Conservation (phyloP, 1,284 basidiomycete genomes). For the Trichosporon asahii region DNA sequence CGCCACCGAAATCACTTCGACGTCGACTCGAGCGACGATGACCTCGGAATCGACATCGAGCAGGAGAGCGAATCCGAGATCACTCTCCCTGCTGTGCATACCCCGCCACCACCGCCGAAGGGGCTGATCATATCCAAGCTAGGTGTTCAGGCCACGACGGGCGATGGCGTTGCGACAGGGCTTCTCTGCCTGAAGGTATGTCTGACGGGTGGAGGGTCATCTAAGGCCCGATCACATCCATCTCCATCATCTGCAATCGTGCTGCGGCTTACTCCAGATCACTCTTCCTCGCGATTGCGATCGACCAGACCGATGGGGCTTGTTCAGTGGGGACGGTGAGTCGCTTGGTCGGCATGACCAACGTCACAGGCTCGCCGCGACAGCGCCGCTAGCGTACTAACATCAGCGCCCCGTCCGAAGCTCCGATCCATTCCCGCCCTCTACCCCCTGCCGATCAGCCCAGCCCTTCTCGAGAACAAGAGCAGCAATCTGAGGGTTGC, state of each 20-base stretch:
- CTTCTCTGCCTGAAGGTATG: conserved; percentile 42
- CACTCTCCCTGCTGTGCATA: neutral
- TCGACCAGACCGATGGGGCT: conserved; percentile 28
- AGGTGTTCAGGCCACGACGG: conserved; percentile 34
- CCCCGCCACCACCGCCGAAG: conserved; percentile 19
- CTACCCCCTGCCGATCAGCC: conserved; percentile 32
- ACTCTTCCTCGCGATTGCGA: conserved; percentile 34
- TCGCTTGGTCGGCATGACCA: neutral
- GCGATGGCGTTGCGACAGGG: conserved; percentile 28
- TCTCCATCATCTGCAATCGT: neutral
- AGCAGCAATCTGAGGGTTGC: conserved; percentile 25
- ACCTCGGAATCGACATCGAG: conserved; percentile 5
- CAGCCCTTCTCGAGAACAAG: neutral
- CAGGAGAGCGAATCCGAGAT: neutral
- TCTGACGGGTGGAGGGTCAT: neutral
- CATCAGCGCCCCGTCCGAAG: conserved; percentile 22
- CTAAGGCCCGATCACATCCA: neutral
- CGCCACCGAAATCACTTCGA: conserved; percentile 4
- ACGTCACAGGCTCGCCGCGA: too few relatives aligned
- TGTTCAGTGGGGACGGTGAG: conserved; percentile 34
- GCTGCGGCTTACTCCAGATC: conserved; percentile 24
- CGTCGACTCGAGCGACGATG: conserved; percentile 2
- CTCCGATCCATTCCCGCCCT: conserved; percentile 35
- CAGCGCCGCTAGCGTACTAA: neutral
- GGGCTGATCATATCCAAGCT: conserved; percentile 39